A percentile compares a stretch with the other conserved stretches of the same genome.
Conservation (phyloP, 805 yeast species). For the Hanseniaspora guilliermondii region DNA sequence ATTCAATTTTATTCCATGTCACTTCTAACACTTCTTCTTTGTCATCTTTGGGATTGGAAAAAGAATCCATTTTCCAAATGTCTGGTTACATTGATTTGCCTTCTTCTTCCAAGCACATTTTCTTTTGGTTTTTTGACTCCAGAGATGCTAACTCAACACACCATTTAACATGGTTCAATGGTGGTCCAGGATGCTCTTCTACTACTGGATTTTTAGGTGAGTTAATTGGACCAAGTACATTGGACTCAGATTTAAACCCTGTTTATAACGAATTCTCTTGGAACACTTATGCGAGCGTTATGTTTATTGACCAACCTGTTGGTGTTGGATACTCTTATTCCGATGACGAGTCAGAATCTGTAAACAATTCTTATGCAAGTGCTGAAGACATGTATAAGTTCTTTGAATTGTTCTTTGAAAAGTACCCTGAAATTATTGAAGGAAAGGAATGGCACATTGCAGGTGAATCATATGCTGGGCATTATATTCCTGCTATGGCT, state of each 20-base stretch:
- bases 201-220: slow-evolving; percentile 83
- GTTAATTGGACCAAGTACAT: slow-evolving; percentile 66
- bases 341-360: slow-evolving; percentile 19
- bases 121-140: slow-evolving; percentile 88
- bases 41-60: slow-evolving; percentile 34
- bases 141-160: slow-evolving; percentile 33
- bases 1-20: background rate
- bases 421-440: slow-evolving; percentile 58
- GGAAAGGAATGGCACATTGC: slow-evolving; percentile 52
- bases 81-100: slow-evolving; percentile 70
- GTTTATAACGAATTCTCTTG: slow-evolving; percentile 72
- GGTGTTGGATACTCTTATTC: slow-evolving; percentile 81
- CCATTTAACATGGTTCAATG: slow-evolving; percentile 58
- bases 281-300: slow-evolving; percentile 82
- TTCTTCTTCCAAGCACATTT: slow-evolving; percentile 61
- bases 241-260: slow-evolving; percentile 55
- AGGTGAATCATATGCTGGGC: slow-evolving; percentile 79
- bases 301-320: slow-evolving; percentile 88
- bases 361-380: slow-evolving; percentile 65
- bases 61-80: slow-evolving; percentile 68
- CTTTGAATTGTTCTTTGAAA: slow-evolving; percentile 67
- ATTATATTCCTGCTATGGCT: slow-evolving; percentile 63
- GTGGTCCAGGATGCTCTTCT: slow-evolving; percentile 95
- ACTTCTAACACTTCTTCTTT: slow-evolving; percentile 1
- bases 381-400: slow-evolving; percentile 80